Evolutionary conservation across 768 basidiomycete genomes (phyloP).

Genomic region (Tulasnella sp.): DNA sequence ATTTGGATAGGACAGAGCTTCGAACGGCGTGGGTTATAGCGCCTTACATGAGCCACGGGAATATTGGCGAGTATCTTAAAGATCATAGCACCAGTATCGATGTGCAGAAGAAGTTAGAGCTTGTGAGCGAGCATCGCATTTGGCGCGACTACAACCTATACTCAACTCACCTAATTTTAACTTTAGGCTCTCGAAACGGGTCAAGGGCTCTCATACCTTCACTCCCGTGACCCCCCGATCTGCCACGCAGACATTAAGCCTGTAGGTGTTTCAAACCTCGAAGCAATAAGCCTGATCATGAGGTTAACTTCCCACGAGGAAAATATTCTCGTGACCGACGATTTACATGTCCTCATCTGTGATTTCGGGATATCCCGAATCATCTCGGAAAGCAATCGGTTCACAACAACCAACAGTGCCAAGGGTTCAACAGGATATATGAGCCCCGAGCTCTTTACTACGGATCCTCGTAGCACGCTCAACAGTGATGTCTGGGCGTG

Average conservation of each 20-base stretch:
- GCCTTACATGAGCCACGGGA: neutral
- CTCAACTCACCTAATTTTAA: no score
- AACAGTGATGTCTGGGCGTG: conserved; percentile 12
- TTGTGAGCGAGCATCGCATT: neutral
- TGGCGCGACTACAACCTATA: no score
- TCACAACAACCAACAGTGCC: neutral
- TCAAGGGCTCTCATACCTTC: neutral
- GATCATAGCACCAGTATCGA: neutral
- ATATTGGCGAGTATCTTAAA: neutral
- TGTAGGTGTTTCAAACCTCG: neutral
- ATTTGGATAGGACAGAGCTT: neutral
- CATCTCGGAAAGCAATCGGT: neutral
- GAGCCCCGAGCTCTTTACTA: neutral
- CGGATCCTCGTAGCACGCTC: neutral
- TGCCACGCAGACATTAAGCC: conserved; percentile 8
- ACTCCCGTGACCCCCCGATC: neutral
- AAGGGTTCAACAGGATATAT: neutral
- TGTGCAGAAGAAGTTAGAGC: neutral
- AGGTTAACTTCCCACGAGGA: neutral
- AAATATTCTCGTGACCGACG: neutral
- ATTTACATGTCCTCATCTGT: neutral
- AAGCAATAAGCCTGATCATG: no score
- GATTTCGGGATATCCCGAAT: neutral
- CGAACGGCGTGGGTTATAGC: neutral
- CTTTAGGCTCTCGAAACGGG: neutral